phyloP scores from a whole-genome alignment of 495 filamentous ascomycete genomes.

The Penicillium malachiteum region DNA sequence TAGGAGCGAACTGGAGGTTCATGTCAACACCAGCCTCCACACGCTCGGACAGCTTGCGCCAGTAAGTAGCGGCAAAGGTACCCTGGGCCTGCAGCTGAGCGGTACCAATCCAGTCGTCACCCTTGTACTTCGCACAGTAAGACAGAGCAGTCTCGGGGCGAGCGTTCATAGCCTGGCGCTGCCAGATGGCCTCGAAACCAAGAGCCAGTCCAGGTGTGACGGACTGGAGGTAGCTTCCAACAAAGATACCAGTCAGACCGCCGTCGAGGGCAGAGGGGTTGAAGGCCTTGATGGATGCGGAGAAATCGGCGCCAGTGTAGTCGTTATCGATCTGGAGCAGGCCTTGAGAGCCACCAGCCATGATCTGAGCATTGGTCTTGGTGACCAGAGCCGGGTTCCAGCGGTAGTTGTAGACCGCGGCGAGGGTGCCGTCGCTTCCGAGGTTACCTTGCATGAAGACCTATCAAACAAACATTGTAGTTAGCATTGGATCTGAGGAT shows the following conservation, averaged over 20 bases:
- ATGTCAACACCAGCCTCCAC: constrained; percentile 95
- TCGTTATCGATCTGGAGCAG: constrained; percentile 91
- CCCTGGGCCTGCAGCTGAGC: constrained; percentile 83
- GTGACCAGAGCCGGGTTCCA: constrained; percentile 74
- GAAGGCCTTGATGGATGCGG: constrained; percentile 81
- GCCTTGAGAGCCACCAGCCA: constrained; percentile 61
- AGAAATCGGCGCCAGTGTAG: constrained; percentile 90
- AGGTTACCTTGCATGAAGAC: constrained; percentile 93
- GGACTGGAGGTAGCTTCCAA: constrained; percentile 92
- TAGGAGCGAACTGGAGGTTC: constrained; percentile 79
- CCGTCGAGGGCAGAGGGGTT: constrained; percentile 94
- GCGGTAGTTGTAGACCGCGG: constrained; percentile 84
- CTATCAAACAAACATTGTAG: constrained; percentile 43
- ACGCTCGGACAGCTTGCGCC: constrained; percentile 89
- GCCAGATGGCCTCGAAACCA: constrained; percentile 92
- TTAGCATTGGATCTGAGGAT: not conserved
- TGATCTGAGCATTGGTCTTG: constrained; percentile 81
- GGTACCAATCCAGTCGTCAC: constrained; percentile 85
- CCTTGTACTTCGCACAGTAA: constrained; percentile 87
- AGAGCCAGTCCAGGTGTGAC: constrained; percentile 84
- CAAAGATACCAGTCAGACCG: constrained; percentile 88
- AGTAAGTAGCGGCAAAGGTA: constrained; percentile 88
- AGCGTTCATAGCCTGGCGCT: constrained; percentile 71
- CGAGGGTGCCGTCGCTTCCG: constrained; percentile 83
- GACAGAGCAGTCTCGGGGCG: constrained; percentile 82